Evolutionary conservation across 208 protist genomes (phyloP).

Genomic region (Angomonas deanei): DNA sequence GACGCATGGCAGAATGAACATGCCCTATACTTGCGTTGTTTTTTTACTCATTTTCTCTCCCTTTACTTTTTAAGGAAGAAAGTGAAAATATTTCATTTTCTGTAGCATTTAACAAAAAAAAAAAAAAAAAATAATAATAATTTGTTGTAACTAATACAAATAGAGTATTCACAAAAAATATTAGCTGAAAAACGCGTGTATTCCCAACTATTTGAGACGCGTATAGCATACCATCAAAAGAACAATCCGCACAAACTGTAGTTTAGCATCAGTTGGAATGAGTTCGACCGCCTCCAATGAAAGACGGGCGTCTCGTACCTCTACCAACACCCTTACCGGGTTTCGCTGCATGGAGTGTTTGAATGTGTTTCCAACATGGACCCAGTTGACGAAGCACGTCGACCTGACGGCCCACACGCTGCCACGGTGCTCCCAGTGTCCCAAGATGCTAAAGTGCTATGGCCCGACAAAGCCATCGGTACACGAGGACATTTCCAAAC

Average conservation of each 20-base stretch:
- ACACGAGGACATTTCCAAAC: conserved; percentile 41
- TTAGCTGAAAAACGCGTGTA: too few species aligned
- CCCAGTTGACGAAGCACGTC: conserved; percentile 59
- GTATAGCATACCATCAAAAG: too few species aligned
- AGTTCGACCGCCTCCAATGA: too few species aligned
- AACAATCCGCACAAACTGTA: too few species aligned
- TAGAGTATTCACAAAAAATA: too few species aligned
- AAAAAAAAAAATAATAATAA: conserved; percentile 2
- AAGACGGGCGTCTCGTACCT: too few species aligned
- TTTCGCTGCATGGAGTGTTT: conserved; percentile 72
- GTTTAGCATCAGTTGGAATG: too few species aligned
- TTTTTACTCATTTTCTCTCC: conserved; percentile 10
- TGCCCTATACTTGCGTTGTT: not conserved
- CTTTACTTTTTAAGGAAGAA: conserved; percentile 8
- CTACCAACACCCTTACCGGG: not conserved
- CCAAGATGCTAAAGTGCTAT: conserved; percentile 48
- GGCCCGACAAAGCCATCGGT: conserved; percentile 35
- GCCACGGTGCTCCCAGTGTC: conserved; percentile 47
- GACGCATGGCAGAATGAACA: too few species aligned
- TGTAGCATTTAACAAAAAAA: conserved; percentile 8
- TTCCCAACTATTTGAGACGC: too few species aligned
- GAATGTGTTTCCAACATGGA: conserved; percentile 52
- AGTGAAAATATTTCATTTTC: conserved; percentile 8
- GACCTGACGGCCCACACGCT: conserved; percentile 51
- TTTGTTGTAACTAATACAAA: too few species aligned